Evolutionary conservation across 1,284 basidiomycete genomes (phyloP).

Genomic region (Porodaedalea pini): DNA sequence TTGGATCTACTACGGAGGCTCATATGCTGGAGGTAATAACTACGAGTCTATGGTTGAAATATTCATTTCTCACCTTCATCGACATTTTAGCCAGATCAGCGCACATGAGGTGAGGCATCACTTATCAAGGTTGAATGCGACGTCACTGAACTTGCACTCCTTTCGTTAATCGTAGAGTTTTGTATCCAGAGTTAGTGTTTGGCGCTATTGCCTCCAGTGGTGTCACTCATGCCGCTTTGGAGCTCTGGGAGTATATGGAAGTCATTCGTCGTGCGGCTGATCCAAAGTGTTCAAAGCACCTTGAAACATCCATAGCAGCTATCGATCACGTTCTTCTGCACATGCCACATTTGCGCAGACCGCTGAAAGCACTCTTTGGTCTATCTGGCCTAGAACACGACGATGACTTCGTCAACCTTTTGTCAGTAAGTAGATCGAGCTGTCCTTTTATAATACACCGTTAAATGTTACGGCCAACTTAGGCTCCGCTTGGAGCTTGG

Average conservation of each 20-base stretch:
- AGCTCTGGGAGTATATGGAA: conserved; percentile 86
- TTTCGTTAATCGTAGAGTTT: conserved; percentile 33
- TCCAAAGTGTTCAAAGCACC: conserved; percentile 62
- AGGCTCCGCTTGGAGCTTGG: conserved; percentile 48
- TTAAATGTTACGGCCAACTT: not conserved
- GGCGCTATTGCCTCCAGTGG: conserved; percentile 91
- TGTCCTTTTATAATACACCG: not conserved
- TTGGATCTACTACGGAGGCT: conserved; percentile 95
- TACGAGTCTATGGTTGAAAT: not conserved
- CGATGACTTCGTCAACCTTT: conserved; percentile 73
- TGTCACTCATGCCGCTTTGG: conserved; percentile 70
- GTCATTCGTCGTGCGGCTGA: conserved; percentile 78
- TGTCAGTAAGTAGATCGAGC: conserved; percentile 44
- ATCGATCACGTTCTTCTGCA: conserved; percentile 60
- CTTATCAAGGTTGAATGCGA: not conserved
- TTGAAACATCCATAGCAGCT: conserved; percentile 60
- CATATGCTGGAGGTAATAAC: conserved; percentile 68
- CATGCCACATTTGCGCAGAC: conserved; percentile 38
- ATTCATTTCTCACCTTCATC: not conserved
- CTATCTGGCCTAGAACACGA: conserved; percentile 63
- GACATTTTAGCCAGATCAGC: conserved; percentile 68
- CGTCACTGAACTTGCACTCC: not conserved
- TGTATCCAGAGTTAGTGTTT: conserved; percentile 86
- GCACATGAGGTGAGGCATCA: conserved; percentile 61
- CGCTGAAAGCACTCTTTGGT: conserved; percentile 73